Conservation (phyloP, 1,284 basidiomycete genomes). For the Malassezia sympodialis region DNA sequence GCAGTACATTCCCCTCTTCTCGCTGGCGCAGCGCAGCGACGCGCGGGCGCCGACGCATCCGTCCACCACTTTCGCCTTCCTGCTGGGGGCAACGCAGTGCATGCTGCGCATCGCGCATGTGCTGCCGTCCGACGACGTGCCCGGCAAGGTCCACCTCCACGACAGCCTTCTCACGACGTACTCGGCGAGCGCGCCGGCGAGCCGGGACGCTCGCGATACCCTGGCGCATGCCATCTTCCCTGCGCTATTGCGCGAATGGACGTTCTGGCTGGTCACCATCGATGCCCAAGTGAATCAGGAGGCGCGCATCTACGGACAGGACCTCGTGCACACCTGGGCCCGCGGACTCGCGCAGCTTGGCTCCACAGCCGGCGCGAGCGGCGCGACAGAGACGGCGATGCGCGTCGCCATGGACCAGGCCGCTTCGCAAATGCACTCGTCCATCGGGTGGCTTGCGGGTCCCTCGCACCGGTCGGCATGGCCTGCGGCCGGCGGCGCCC, state of each 20-base stretch:
- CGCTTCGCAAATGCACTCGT: constrained; percentile 4
- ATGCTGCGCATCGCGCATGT: constrained; percentile 28
- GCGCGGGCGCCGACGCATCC: constrained; percentile 21
- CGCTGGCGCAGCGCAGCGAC: not conserved
- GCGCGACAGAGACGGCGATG: constrained; percentile 3
- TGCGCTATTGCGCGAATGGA: constrained; percentile 34
- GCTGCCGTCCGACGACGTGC: constrained; percentile 22
- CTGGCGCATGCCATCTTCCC: constrained; percentile 34
- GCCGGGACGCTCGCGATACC: constrained; percentile 29
- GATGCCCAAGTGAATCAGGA: constrained; percentile 34
- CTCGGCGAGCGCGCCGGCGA: constrained; percentile 2
- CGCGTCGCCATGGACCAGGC: constrained; percentile 9
- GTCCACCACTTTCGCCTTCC: constrained; percentile 32
- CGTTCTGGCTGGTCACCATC: constrained; percentile 23
- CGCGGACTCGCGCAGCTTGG: constrained; percentile 22
- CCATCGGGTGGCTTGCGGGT: constrained; percentile 13
- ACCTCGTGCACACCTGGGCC: constrained; percentile 33
- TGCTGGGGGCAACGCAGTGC: constrained; percentile 29
- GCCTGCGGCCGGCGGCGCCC: not conserved
- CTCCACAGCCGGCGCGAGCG: not conserved
- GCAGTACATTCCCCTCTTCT: constrained; percentile 33
- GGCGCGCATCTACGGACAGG: constrained; percentile 41
- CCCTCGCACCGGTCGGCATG: constrained; percentile 6
- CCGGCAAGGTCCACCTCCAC: not conserved
- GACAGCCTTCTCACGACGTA: not conserved